Percentiles rank a stretch among this genome's conserved stretches.
phyloP scores from a whole-genome alignment of 257 asterid genomes.

The Asclepias syriaca region DNA sequence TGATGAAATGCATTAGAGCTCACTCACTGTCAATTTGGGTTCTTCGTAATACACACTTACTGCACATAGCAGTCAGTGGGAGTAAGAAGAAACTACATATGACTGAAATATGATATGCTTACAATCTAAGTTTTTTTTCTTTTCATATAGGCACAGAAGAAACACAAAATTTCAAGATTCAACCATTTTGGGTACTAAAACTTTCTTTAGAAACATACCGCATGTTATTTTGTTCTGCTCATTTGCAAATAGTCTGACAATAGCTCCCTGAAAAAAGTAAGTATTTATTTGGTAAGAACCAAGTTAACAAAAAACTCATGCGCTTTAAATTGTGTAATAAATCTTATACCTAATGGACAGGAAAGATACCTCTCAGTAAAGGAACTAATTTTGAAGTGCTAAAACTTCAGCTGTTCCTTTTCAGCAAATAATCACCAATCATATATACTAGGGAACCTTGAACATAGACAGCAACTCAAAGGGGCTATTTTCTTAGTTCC shows the following conservation, averaged over 20 bases:
- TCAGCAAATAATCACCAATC: constrained; percentile 2
- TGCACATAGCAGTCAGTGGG: background rate
- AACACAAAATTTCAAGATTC: background rate
- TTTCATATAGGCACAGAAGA: background rate
- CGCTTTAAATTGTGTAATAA: constrained; percentile 12
- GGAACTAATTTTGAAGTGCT: background rate
- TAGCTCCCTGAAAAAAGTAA: constrained; percentile 63
- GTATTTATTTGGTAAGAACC: constrained; percentile 15
- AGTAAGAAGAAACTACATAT: background rate
- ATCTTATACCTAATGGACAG: background rate
- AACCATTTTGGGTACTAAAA: background rate
- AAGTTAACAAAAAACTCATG: constrained; percentile 10
- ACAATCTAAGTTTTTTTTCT: no score
- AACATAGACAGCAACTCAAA: constrained; percentile 2
- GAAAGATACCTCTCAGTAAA: background rate
- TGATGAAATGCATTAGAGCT: background rate
- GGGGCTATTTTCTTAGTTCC: background rate
- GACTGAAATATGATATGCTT: background rate
- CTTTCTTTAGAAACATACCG: constrained; percentile 48
- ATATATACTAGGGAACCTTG: constrained; percentile 2
- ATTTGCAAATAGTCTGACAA: constrained; percentile 91
- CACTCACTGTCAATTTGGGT: background rate
- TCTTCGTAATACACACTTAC: background rate
- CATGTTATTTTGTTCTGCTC: constrained; percentile 90
- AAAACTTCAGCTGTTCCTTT: background rate